These are phyloP conservation scores for Lecanicillium sp. DNA, from an alignment of 2,329 filamentous ascomycete species.

Conservation along the genomic window DNA sequence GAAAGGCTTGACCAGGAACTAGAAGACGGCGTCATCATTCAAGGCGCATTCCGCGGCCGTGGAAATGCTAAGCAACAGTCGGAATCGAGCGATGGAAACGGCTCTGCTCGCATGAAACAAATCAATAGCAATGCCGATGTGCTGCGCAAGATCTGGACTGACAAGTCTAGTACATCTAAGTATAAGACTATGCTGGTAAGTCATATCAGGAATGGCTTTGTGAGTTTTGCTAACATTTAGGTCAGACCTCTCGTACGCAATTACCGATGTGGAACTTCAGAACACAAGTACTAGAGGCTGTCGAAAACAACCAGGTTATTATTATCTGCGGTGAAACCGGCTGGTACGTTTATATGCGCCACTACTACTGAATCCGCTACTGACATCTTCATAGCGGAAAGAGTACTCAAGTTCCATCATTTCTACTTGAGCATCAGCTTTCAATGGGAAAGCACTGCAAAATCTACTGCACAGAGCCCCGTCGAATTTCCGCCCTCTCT, in stretches of 20 bases:
- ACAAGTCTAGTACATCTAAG: slow-evolving; percentile 49
- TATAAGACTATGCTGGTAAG: slow-evolving; percentile 74
- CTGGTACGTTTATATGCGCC: slow-evolving; percentile 43
- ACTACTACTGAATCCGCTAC: background rate
- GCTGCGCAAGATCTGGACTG: slow-evolving; percentile 53
- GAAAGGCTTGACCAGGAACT: slow-evolving; percentile 62
- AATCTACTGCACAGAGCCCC: slow-evolving; percentile 91
- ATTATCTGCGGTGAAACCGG: slow-evolving; percentile 97
- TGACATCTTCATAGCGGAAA: slow-evolving; percentile 58
- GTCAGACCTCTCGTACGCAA: slow-evolving; percentile 59
- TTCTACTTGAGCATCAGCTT: slow-evolving; percentile 84
- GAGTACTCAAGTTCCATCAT: slow-evolving; percentile 94
- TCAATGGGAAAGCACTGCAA: slow-evolving; percentile 76
- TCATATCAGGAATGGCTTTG: slow-evolving; percentile 1
- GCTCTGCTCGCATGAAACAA: slow-evolving; percentile 38
- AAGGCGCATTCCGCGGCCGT: slow-evolving; percentile 66
- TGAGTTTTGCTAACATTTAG: slow-evolving; percentile 6
- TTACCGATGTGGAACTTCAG: slow-evolving; percentile 88
- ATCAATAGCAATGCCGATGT: slow-evolving; percentile 38
- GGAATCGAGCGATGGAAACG: slow-evolving; percentile 44
- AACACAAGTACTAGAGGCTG: slow-evolving; percentile 66
- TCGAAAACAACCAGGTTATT: slow-evolving; percentile 76
- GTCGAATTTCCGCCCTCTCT: slow-evolving; percentile 93
- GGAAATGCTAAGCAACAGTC: slow-evolving; percentile 39
- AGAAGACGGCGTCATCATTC: slow-evolving; percentile 69